phyloP scores from a whole-genome alignment of 257 asterid species.

The Datura wrightii region DNA sequence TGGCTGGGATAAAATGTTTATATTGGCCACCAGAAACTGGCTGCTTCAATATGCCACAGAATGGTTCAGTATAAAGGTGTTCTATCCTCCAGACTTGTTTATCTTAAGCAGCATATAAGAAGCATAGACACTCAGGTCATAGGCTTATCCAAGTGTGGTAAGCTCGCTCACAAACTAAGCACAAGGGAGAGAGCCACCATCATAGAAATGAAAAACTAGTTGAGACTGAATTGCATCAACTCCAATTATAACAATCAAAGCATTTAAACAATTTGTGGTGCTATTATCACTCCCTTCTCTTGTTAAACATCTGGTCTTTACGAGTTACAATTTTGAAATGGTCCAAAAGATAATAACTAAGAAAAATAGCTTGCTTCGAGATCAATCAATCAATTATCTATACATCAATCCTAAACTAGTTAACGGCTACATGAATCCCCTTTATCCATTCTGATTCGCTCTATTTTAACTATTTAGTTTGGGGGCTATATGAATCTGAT shows the following conservation, averaged over 20 bases:
- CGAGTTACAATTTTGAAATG: not conserved
- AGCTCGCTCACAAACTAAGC: not conserved
- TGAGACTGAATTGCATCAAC: not conserved
- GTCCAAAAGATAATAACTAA: not conserved
- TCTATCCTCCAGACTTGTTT: not conserved
- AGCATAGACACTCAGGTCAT: conserved; percentile 3
- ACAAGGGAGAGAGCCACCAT: not conserved
- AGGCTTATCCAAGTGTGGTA: not conserved
- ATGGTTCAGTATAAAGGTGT: not conserved
- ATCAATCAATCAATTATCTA: not conserved
- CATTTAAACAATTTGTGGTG: not conserved
- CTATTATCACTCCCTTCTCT: not conserved
- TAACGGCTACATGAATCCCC: not conserved
- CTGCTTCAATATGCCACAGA: not conserved
- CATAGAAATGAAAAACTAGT: not conserved
- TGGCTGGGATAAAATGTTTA: not conserved
- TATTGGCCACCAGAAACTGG: not conserved
- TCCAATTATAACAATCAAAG: not conserved
- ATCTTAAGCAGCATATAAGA: not conserved
- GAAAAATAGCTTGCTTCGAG: not conserved
- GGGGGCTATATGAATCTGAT: not conserved
- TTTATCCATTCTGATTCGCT: not conserved
- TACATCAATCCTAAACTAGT: not conserved
- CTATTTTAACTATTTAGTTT: conserved; percentile 6
- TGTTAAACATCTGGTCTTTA: not conserved